These are phyloP conservation scores for Antarctomyces pellizariae DNA, from an alignment of 495 filamentous ascomycete species.

Conservation along the genomic window DNA sequence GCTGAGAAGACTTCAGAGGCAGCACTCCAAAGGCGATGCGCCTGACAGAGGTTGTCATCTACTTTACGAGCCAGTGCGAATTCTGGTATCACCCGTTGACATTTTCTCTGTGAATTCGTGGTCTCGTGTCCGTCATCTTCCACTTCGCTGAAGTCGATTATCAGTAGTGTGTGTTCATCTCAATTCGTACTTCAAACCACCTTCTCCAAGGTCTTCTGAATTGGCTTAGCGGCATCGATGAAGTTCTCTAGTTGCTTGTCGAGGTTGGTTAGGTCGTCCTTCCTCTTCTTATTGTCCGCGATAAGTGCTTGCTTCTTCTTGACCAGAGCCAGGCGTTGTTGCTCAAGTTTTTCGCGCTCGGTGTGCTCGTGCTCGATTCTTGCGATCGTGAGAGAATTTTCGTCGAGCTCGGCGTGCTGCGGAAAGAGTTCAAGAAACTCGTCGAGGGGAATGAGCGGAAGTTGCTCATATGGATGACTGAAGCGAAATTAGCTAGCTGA, in stretches of 20 bases:
- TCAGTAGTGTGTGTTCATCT: no score
- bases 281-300: conserved; percentile 83
- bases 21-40: no score
- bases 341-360: conserved; percentile 69
- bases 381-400: conserved; percentile 69
- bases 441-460: conserved; percentile 64
- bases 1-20: no score
- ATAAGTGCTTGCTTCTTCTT: conserved; percentile 83
- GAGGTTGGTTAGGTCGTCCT: conserved; percentile 72
- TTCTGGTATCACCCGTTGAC: no score
- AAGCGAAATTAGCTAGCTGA: conserved; percentile 2
- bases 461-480: conserved; percentile 69
- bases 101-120: no score
- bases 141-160: no score
- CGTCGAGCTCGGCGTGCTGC: conserved; percentile 40
- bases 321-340: conserved; percentile 61
- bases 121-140: no score
- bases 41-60: no score
- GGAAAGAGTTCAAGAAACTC: conserved; percentile 65
- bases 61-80: no score
- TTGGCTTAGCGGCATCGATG: conserved; percentile 70
- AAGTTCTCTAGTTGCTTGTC: conserved; percentile 82
- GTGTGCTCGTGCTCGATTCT: conserved; percentile 78
- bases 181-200: conserved; percentile 21
- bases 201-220: conserved; percentile 65